Evolutionary conservation across 129 eudicot genomes (phyloP), one percentile per base, ranked within the genome.

Genomic region (Saussurea involucrata): DNA sequence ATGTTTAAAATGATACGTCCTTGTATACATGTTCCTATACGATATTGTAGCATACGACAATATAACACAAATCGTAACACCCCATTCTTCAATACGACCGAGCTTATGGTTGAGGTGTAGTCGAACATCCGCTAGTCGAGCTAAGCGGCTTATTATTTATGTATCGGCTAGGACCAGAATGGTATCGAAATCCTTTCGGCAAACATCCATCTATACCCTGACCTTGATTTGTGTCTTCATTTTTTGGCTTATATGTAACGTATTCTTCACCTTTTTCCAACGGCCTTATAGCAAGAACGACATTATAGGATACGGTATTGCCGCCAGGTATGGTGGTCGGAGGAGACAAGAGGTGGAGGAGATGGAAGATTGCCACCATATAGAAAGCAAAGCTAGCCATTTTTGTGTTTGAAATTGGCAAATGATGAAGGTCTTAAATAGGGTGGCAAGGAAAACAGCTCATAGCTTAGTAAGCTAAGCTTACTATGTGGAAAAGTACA

Each of bases 121-220:
- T 74, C 42, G 81, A 82, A 67, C 89, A 82, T 57, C 66, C 17
- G 4, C 42, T 12, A 4, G 74, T 66, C 24, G 87, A 79, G 66
- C 83, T 79, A 31, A 86, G 85, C 49, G 87, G 70, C 13, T 86
- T 84, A 73, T 79, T 69, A 65, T 90, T 90, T 61, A 72, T 87
- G 32, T 87, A 90, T 17, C 90, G 87, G 61, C 96, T 90, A 10
- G 96, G 92, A 20, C 86, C 96, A 66, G 96, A 90, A 17, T 40
- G 79, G 28, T 75, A 87, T 25, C 87, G 75, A 49, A 83, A 25
- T 17, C 96, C 96, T 80, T 90, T 90, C 36, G 96, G 96, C 88
- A 85, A 24, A 68, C 96, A 90, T 42, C 77, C 74, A 60, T 87
- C 68, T 11, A 85, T 55, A 8, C 68, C 83, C 21, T 67, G 78